Base-by-base conservation (phyloP, 768 basidiomycete genomes). In the Kwoniella europaea region DNA sequence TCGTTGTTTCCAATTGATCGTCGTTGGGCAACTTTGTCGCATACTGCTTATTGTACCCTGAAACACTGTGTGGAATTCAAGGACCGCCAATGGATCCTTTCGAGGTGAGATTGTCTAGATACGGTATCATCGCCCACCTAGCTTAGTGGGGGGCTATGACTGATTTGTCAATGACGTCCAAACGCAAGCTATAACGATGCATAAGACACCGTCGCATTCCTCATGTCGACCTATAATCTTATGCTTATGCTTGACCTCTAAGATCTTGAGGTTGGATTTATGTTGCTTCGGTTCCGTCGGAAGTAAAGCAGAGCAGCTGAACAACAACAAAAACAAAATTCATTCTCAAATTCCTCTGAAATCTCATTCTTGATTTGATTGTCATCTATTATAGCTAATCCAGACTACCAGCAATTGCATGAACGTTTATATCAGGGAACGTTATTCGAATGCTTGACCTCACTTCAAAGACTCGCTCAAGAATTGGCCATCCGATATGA, bases 401-500 rank as follows among this genome's bases (percentile, higher is more conserved):
- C n/a, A n/a, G n/a, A n/a, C n/a, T n/a, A n/a, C n/a, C n/a, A n/a
- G n/a, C n/a, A n/a, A n/a, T n/a, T n/a, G n/a, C n/a, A n/a, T n/a
- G n/a, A n/a, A n/a, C n/a, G n/a, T n/a, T n/a, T n/a, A n/a, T n/a
- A n/a, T n/a, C n/a, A n/a, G n/a, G n/a, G n/a, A n/a, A n/a, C n/a
- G n/a, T n/a, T n/a, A n/a, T n/a, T n/a, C n/a, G n/a, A n/a, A 56
- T 52, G 50, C 20, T 52, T 20, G 50, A 1, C 20, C 20, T 35
- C 35, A 0, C 1, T 0, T 35, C 35, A 35, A 35, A 6, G 0
- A 35, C 0, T 55, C 54, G 20, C 9, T 10, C 12, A 13, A 43
- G n/a, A 1, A 10, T 7, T 27, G 41, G 22, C 27, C 55, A 65
- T 10, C 16, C 44, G 54, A 4, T 13, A 70, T 70, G 69, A 44